Base-by-base conservation (phyloP, 176 grass and related monocot genomes). In the Poa annua region DNA sequence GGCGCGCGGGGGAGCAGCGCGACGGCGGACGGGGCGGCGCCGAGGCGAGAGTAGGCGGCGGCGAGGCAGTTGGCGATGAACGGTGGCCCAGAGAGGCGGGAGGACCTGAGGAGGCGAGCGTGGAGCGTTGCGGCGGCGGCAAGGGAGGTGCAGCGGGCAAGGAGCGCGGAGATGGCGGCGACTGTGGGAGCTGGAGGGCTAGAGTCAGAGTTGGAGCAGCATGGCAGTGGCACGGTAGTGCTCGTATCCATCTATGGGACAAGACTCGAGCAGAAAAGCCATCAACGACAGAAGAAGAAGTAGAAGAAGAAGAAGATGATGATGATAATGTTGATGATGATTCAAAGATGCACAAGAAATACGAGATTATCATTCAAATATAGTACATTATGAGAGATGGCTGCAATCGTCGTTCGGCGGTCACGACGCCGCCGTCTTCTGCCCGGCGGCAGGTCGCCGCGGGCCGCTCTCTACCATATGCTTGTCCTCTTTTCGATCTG, bases 11-110 rank as follows among this genome's bases (percentile, higher is more conserved):
- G 51, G 6, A 97, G 88, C 68, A 86, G 66, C 14, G 24, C n/a
- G 11, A 94, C n/a, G 36, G 88, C 88, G 6, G 80, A 71, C 9
- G 55, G 16, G 16, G 65, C 34, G 3, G 76, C 64, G 49, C 86
- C 88, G 64, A 90, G 84, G 71, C 84, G 84, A 35, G 90, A 86
- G 67, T 97, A 94, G 11, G 88, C 88, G 9, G 76, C 87, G 63
- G 85, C 88, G 25, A 95, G 88, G 64, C 90, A 82, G 83, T 91
- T 94, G 66, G 68, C 77, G 42, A 93, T 91, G 75, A 93, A 82
- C 7, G 82, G 79, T 51, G 86, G 81, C 66, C 78, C 29, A 73
- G 60, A 87, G 80, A 89, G 81, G 55, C 79, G 67, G 35, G 90
- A 84, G 36, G 82, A 80, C 76, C 88, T 91, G 71, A 97, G 64